Evolutionary conservation across 2,329 filamentous ascomycete species (phyloP), one percentile per base, ranked within the genome.

Genomic region (Clarireedia homoeocarpa): DNA sequence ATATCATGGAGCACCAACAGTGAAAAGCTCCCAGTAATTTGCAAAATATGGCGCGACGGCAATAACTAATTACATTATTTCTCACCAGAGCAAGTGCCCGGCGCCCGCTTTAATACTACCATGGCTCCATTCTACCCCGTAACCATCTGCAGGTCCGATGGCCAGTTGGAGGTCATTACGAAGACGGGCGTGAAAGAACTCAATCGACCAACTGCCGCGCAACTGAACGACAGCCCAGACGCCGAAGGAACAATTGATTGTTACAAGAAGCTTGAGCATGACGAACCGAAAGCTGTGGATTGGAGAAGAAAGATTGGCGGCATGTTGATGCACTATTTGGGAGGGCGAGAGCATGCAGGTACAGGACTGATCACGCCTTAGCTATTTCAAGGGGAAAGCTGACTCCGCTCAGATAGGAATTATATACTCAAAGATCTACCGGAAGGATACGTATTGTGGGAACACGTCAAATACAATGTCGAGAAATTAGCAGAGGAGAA

Each of bases 301-400:
- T 83, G 80, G 80, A 71, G 79, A 55, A 71, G 79, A 59, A 82
- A 82, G 69, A 70, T 83, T 56, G 80, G 77, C 23, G 77, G 77
- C n/a, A 81, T 82, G 78, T 69, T 82, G 27, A 71, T 78, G 63
- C 70, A 75, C 61, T 74, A 79, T 62, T 64, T 82, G 45, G 74
- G 72, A 24, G 59, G 48, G 61, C 69, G 62, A 38, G 63, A 63
- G 36, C 59, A 67, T 48, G 56, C 56, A 23, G 60, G 52, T 51
- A 20, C n/a, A n/a, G 15, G 42, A 27, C 9, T 9, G 10, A 12
- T 46, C 9, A 17, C 17, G 30, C 14, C 9, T 23, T 5, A 26
- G 15, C 30, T 5, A 27, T 47, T 10, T 38, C 47, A 26, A n/a
- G 39, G 1, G 48, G 15, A 39, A 48, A 24, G 36, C 60, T 65